Evolutionary conservation across 2,329 filamentous ascomycete species (phyloP), one percentile per base, ranked within the genome.

Genomic region (Ascocoryne sarcoides): DNA sequence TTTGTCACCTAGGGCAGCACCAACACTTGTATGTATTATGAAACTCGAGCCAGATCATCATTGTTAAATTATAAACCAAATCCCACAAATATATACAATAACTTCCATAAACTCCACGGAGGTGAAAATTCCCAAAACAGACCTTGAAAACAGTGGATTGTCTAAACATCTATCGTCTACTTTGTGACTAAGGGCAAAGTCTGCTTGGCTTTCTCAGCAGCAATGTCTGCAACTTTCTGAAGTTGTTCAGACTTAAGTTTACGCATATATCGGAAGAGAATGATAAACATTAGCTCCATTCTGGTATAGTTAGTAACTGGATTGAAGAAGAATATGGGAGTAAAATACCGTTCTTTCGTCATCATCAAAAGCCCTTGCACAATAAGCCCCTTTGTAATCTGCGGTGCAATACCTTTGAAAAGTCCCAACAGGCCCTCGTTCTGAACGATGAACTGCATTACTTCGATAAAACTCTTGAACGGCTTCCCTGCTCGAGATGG

Each of bases 321-420:
- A 10, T 32, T 12, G 10, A 14, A 10, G 28, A 35, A 32, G 5
- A 32, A 7, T 36, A 3, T 34, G 38, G 8, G 36, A 18, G 34
- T 32, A 32, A 38, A 70, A 51, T 71, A 88, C 84, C 88, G 76
- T 66, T 98, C 92, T 67, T 98, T 98, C 35, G 88, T 92, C 88
- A 95, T 98, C 92, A 98, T 98, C 29, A 98, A 70, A 41, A 98
- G 78, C 36, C 92, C 92, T 60, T 98, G 92, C 2, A 98, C 92
- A 36, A 98, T 61, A 38, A 98, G 66, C 1, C 92, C 92, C 65
- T 98, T 98, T 44, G 88, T 64, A 37, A 98, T 84, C 62, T 98
- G 92, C 3, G 92, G 92, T 0, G 79, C 88, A 51, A 98, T 95
- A 31, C 92, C 92, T 68, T 98, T 98, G 71, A 96, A 98, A 1